Percentiles rank a stretch among this genome's conserved stretches.
phyloP scores from a whole-genome alignment of 106 monocot species.

The Apostasia ramifera region DNA sequence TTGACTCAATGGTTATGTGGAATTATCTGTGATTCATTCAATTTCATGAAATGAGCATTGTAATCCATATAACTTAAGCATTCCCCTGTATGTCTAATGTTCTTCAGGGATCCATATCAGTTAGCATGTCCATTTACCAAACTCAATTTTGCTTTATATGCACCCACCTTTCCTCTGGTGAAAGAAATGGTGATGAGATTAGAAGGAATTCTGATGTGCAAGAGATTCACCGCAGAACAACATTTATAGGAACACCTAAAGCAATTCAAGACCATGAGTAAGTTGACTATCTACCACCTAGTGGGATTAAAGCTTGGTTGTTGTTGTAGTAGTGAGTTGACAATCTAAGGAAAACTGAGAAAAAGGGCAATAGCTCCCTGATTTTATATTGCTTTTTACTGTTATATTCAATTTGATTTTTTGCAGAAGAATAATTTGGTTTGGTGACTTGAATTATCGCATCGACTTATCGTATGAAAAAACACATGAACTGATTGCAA shows the following conservation, averaged over 20 bases:
- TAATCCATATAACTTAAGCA: background rate
- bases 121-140: slow-evolving; percentile 97
- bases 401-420: background rate
- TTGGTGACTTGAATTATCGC: slow-evolving; percentile 54
- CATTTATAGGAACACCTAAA: slow-evolving; percentile 46
- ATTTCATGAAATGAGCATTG: background rate
- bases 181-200: slow-evolving; percentile 75
- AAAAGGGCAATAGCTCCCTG: too few species aligned
- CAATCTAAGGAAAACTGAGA: too few species aligned
- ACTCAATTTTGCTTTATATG: slow-evolving; percentile 93
- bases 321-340: too few species aligned
- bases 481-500: slow-evolving; percentile 24
- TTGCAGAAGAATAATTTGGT: slow-evolving; percentile 47
- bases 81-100: slow-evolving; percentile 3
- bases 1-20: too few species aligned
- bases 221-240: slow-evolving; percentile 78
- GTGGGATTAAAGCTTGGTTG: too few species aligned
- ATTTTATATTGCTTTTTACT: too few species aligned
- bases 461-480: slow-evolving; percentile 29
- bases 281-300: slow-evolving; percentile 8
- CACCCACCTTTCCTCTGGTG: slow-evolving; percentile 75
- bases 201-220: slow-evolving; percentile 82
- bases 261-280: slow-evolving; percentile 89
- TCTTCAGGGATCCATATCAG: slow-evolving; percentile 84
- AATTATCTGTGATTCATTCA: background rate